These are phyloP conservation scores for Coemansia sp. DNA, from an alignment of 371 early-diverging fungal species.

Conservation along the genomic window DNA sequence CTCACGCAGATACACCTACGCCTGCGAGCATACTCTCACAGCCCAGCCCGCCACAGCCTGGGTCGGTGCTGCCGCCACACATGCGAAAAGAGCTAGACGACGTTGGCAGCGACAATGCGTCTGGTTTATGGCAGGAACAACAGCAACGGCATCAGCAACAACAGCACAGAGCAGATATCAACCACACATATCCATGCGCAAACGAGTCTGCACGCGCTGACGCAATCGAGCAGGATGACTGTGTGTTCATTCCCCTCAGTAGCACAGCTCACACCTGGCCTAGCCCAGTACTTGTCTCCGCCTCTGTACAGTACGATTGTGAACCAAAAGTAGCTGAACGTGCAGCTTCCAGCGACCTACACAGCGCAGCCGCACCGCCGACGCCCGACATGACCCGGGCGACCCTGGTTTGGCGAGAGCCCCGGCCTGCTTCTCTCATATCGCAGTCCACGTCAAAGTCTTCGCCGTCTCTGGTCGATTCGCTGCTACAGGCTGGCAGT, in stretches of 20 bases:
- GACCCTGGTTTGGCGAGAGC: constrained; percentile 13
- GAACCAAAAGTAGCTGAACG: neutral
- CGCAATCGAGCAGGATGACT: constrained; percentile 1
- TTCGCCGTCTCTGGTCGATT: constrained; percentile 11
- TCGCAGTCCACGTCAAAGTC: neutral
- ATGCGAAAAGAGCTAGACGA: neutral
- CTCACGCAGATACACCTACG: neutral
- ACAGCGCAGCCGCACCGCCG: neutral
- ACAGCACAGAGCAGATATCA: neutral
- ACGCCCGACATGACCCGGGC: constrained; percentile 10
- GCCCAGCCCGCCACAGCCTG: neutral
- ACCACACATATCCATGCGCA: neutral
- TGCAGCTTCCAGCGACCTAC: neutral
- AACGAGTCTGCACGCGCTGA: neutral
- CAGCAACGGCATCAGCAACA: neutral
- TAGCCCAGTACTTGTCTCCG: neutral
- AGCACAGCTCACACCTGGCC: neutral
- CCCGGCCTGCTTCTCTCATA: neutral
- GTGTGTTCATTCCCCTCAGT: constrained; percentile 7
- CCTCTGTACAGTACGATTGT: neutral
- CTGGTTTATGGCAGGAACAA: neutral
- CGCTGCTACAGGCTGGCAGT: constrained; percentile 2
- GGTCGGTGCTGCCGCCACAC: neutral
- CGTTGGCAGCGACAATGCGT: neutral
- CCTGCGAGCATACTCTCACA: neutral